phyloP scores from a whole-genome alignment of 2,329 filamentous ascomycete species.

The Ceratocystis cubensis region DNA sequence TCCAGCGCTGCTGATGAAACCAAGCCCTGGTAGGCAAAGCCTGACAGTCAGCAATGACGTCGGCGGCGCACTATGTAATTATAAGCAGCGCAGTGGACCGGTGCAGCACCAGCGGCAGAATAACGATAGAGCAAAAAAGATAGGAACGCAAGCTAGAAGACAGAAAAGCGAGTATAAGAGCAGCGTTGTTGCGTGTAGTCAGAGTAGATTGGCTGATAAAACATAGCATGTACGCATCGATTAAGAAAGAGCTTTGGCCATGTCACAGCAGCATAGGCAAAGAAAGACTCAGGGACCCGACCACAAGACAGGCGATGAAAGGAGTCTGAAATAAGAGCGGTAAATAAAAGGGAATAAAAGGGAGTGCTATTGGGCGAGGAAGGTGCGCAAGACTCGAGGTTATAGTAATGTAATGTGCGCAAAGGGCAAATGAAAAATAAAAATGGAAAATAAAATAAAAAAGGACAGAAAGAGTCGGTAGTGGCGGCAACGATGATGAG shows the following conservation, averaged over 20 bases:
- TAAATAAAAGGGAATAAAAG: not conserved
- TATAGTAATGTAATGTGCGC: not conserved
- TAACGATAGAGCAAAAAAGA: not conserved
- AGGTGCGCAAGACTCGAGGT: not conserved
- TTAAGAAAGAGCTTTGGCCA: not conserved
- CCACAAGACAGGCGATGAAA: not conserved
- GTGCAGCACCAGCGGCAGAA: not conserved
- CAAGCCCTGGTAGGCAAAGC: constrained; percentile 1
- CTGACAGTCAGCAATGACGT: constrained; percentile 14
- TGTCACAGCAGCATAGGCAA: not conserved
- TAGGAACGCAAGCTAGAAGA: too few species aligned
- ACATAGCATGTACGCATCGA: not conserved
- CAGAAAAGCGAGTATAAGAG: not conserved
- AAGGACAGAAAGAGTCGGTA: not conserved
- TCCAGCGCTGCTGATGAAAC: not conserved
- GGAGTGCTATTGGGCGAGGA: not conserved
- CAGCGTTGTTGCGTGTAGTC: not conserved
- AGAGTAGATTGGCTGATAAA: not conserved
- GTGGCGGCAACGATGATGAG: not conserved
- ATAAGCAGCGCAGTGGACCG: not conserved
- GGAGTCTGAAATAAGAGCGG: not conserved
- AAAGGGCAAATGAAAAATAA: not conserved
- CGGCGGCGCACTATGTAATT: not conserved
- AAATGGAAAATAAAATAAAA: not conserved
- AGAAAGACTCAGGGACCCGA: not conserved